Evolutionary conservation across 2,329 filamentous ascomycete genomes (phyloP).

Genomic region (Penicillium palitans): DNA sequence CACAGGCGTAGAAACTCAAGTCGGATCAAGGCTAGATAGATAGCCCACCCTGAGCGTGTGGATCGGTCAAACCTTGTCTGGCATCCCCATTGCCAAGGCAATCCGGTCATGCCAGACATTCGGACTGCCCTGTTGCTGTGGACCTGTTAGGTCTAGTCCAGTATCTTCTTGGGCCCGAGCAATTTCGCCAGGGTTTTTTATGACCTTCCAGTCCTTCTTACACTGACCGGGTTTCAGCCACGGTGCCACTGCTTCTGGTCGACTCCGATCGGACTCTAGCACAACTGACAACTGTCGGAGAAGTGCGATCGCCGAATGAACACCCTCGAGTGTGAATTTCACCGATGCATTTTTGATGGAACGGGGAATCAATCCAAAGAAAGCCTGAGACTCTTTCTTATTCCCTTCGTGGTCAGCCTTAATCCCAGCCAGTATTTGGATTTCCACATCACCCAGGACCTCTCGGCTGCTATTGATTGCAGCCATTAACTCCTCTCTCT

Average conservation of each 20-base stretch:
- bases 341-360: conserved; percentile 1
- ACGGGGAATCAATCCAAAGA: conserved; percentile 7
- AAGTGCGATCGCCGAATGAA: conserved; percentile 19
- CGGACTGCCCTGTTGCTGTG: not conserved
- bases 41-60: not conserved
- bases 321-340: conserved; percentile 10
- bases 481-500: not conserved
- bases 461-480: conserved; percentile 14
- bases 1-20: not conserved
- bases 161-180: not conserved
- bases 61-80: not conserved
- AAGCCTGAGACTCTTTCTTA: not conserved
- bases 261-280: conserved; percentile 10
- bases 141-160: not conserved
- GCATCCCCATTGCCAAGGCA: conserved; percentile 6
- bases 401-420: not conserved
- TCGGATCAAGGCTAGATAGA: not conserved
- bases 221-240: not conserved
- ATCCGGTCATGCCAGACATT: conserved; percentile 3
- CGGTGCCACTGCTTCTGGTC: not conserved
- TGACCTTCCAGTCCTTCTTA: not conserved
- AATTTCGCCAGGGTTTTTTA: not conserved
- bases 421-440: conserved; percentile 5
- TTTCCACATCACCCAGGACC: conserved; percentile 11
- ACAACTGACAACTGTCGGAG: conserved; percentile 20